These are phyloP conservation scores for Trichoderma gracile DNA, from an alignment of 2,329 filamentous ascomycete species.

Conservation along the genomic window DNA sequence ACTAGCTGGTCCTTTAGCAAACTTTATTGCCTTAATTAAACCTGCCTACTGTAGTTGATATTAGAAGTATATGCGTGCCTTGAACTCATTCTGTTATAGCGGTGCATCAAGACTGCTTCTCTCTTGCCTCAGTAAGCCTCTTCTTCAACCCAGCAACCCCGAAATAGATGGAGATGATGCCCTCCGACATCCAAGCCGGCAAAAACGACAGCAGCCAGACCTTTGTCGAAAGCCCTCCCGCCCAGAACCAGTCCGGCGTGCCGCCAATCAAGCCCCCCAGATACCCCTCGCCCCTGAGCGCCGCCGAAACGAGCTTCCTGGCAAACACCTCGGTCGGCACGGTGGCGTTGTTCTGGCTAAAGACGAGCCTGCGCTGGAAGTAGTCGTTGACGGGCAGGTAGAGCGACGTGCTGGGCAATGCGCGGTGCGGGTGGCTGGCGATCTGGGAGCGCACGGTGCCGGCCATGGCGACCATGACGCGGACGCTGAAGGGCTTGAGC, in stretches of 20 bases:
- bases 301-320: slow-evolving; percentile 44
- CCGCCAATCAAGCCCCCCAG: slow-evolving; percentile 38
- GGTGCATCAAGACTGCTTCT: slow-evolving; percentile 30
- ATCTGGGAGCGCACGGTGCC: slow-evolving; percentile 56
- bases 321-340: slow-evolving; percentile 50
- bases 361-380: slow-evolving; percentile 49
- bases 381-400: slow-evolving; percentile 50
- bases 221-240: slow-evolving; percentile 36
- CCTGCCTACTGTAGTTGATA: too few relatives aligned
- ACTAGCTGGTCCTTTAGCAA: too few relatives aligned
- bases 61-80: too few relatives aligned
- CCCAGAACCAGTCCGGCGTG: slow-evolving; percentile 41
- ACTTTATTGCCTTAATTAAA: too few relatives aligned
- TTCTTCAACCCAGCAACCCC: slow-evolving; percentile 33
- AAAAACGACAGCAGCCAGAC: slow-evolving; percentile 35
- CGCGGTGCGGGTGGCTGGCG: slow-evolving; percentile 43
- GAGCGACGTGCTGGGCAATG: slow-evolving; percentile 48
- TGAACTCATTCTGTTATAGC: too few relatives aligned
- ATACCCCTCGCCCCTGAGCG: slow-evolving; percentile 44
- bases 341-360: slow-evolving; percentile 51
- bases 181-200: slow-evolving; percentile 37
- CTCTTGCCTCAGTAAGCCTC: slow-evolving; percentile 28
- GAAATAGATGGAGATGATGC: slow-evolving; percentile 35
- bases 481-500: slow-evolving; percentile 54
- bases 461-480: slow-evolving; percentile 58